Evolutionary conservation across 1,284 basidiomycete species (phyloP), one percentile per base, ranked within the genome.

Genomic region (Moniliella sp.): DNA sequence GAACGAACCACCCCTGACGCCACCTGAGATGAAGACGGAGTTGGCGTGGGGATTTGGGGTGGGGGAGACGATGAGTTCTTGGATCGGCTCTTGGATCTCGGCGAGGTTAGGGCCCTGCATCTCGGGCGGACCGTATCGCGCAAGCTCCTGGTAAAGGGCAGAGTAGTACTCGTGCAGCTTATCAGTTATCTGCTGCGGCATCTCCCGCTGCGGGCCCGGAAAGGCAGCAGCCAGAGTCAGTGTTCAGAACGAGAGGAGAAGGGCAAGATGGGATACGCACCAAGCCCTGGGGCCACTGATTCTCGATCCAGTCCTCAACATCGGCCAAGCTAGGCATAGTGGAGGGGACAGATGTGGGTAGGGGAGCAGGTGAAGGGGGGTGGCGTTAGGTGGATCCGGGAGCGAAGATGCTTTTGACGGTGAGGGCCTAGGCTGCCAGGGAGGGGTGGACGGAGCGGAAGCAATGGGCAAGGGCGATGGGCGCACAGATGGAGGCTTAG

Each of bases 261-360:
- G 21, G 8, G 21, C 16, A 15, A 5, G 5, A 15, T n/a, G 28
- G 12, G 11, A 15, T n/a, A 23, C 21, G 21, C 21, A 23, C 21
- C 21, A 23, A n/a, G 21, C n/a, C n/a, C n/a, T n/a, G 21, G n/a
- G 21, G 21, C 21, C 21, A 23, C 21, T 23, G 21, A 7, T 23
- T n/a, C 42, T 50, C 47, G 35, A 54, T 42, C 31, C 48, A 50
- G 25, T 47, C 40, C 13, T 54, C 50, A 28, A 54, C 37, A 27
- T 51, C 49, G n/a, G 36, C 33, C 27, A 54, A 43, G 5, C 46
- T 42, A 3, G 45, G 49, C 50, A 54, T 51, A 28, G 3, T 38
- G 14, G 8, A 23, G n/a, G n/a, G 21, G 7, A 23, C n/a, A n/a
- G 8, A 23, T n/a, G 21, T n/a, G 21, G n/a, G 21, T 23, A 7